Conservation (phyloP, 495 filamentous ascomycete species). For the Bryoglossum gracile region DNA sequence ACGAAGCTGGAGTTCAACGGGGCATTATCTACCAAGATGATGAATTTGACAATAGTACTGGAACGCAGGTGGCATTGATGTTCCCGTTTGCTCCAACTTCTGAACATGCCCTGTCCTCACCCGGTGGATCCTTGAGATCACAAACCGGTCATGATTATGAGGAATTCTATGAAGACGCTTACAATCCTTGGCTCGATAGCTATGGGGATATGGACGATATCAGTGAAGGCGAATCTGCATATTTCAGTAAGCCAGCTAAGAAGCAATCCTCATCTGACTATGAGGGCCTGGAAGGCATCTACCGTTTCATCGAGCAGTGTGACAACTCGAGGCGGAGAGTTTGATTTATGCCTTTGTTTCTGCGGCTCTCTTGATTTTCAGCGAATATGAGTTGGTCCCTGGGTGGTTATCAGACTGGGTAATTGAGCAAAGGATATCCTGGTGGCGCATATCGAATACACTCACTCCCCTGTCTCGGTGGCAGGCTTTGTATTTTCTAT, state of each 20-base stretch:
- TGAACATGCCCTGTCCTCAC: constrained; percentile 37
- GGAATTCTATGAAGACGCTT: constrained; percentile 33
- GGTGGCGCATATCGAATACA: background rate
- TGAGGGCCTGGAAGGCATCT: constrained; percentile 79
- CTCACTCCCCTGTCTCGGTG: background rate
- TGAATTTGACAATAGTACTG: constrained; percentile 55
- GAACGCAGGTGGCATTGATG: constrained; percentile 63
- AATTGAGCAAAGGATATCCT: no score
- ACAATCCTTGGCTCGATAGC: constrained; percentile 45
- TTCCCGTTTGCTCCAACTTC: constrained; percentile 79
- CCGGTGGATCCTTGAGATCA: constrained; percentile 39
- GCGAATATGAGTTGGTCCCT: background rate
- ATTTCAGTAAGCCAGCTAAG: constrained; percentile 37
- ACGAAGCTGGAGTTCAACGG: constrained; percentile 73
- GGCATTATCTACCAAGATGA: constrained; percentile 75
- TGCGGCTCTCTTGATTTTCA: background rate
- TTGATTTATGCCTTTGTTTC: background rate
- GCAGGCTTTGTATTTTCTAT: background rate
- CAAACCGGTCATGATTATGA: constrained; percentile 25
- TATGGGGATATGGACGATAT: constrained; percentile 46
- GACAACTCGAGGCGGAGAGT: constrained; percentile 48
- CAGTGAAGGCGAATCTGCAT: constrained; percentile 40
- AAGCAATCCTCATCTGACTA: constrained; percentile 46
- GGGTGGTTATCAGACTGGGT: background rate
- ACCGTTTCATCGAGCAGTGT: constrained; percentile 80